Evolutionary conservation across 2,329 filamentous ascomycete genomes (phyloP), one percentile per base, ranked within the genome.

Genomic region (Clarireedia homoeocarpa): DNA sequence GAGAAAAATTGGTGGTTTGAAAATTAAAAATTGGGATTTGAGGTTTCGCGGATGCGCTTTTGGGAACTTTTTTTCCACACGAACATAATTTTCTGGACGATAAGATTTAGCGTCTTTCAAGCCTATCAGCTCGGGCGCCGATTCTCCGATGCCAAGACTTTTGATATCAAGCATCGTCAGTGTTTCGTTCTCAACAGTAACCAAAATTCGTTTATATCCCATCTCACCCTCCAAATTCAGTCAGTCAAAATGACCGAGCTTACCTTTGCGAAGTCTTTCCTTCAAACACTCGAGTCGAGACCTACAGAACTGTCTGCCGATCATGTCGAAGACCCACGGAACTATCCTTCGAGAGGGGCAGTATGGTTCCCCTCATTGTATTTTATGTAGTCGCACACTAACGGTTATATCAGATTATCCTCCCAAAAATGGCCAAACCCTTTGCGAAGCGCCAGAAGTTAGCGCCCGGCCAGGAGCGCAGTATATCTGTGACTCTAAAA

Each of bases 291-390:
- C 60, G 90, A 95, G 73, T 81, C 84, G 59, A 84, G 86, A 50
- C 87, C 91, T 6, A 72, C 84, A 65, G 95, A 91, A 76, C 81
- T 97, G 61, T 84, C 86, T n/a, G 77, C 88, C 62, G 90, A 97
- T 71, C 88, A 96, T 82, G 85, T 95, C 71, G 89, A 92, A 72
- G 89, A 96, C 69, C 84, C 89, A 50, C 85, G 84, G 66, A 83
- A 79, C 63, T 91, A 92, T 70, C 87, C 89, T 24, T 76, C 87
- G 26, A 83, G 88, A 60, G 79, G 84, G 62, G 86, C 91, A 15
- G 92, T 96, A 81, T 30, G 84, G 71, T 27, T 17, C 17, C 40
- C 17, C 46, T 50, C 51, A 23, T 20, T 30, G 24, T 17, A 6
- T n/a, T 27, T 38, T 15, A 24, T 30, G 10, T 27, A 24, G 6